Base-by-base conservation (phyloP, 306 rosid species). In the Adenanthera pavonina region DNA sequence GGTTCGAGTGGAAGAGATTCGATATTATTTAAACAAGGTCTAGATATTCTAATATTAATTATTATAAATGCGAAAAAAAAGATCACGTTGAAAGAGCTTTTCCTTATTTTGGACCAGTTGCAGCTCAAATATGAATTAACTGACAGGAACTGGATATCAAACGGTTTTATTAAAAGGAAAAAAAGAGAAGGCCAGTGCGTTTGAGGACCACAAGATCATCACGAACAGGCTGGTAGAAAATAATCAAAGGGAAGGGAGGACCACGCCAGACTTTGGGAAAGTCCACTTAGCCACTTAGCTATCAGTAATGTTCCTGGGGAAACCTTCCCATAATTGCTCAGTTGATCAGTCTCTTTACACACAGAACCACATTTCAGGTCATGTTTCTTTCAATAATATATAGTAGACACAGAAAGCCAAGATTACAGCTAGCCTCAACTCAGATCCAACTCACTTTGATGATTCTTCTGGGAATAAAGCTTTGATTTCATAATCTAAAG, bases 311-410 rank as follows among this genome's bases (percentile, higher is more conserved):
- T 69, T 81, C 17, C 51, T 35, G 41, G 57, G 52, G 52, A 76
- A 72, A 80, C 79, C 62, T 69, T 51, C 57, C 69, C 80, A 49
- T 80, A 81, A 70, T 59, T 78, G 67, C 73, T 35, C 74, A 25
- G 47, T 47, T 70, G 75, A 64, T 60, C 43, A 49, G 78, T 86
- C 81, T 72, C 83, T 84, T 81, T 84, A 57, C 68, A 46, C 46
- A 48, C 48, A 76, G 66, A 57, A 78, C 70, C 34, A 56, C 46
- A 25, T 49, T 61, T 51, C 61, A 35, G 19, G 85, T 69, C 84
- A 82, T n/a, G 87, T 80, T 80, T 34, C 84, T 89, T 80, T 78
- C 83, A 80, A 61, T 40, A 64, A 47, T 69, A 35, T 72, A 61
- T 14, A 5, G 13, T 47, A 60, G 36, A 65, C 56, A 51, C n/a